Base-by-base conservation (phyloP, 805 yeast species). In the Tetrapisispora phaffii region DNA sequence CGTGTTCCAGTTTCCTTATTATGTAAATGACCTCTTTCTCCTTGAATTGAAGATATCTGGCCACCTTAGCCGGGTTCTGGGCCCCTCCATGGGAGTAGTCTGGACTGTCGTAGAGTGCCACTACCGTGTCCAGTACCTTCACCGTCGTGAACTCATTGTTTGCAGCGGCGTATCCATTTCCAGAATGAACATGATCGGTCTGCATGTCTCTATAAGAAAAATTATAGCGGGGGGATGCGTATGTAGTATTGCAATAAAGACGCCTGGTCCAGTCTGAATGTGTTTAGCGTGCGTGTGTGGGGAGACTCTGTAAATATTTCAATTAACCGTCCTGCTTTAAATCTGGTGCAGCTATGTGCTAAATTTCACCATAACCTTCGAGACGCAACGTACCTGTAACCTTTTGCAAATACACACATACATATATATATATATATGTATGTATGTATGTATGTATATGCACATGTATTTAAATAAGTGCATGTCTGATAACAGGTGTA, bases 1-100 rank as follows among this genome's bases (percentile, higher is more conserved):
- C 85, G 2, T 77, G 60, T 34, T 73, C 75, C 15, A 77, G 69
- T 48, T 82, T 82, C 15, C 72, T 59, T n/a, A 85, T 58, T 13
- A 87, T 93, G 52, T 81, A 75, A 1, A 87, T 66, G 3, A 82
- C 71, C 50, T 84, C 94, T 17, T 88, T 90, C n/a, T 73, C 66
- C 33, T 53, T 53, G 17, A 60, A 43, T 15, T 43, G n/a, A 21
- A 43, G 32, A 29, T 17, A 35, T 1, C 34, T 28, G 8, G 26
- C 8, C 20, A 16, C 23, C 21, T 22, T 15, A n/a, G 24, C 15
- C n/a, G n/a, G n/a, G 12, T 7, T n/a, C 16, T 33, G 32, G n/a
- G 15, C 22, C 17, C 22, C 22, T 31, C 17, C 34, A 2, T 26
- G 12, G 15, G 3, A 10, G 35, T 9, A 17, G 12, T 41, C 26